phyloP scores from a whole-genome alignment of 768 basidiomycete species.

The Boletus insuetus region DNA sequence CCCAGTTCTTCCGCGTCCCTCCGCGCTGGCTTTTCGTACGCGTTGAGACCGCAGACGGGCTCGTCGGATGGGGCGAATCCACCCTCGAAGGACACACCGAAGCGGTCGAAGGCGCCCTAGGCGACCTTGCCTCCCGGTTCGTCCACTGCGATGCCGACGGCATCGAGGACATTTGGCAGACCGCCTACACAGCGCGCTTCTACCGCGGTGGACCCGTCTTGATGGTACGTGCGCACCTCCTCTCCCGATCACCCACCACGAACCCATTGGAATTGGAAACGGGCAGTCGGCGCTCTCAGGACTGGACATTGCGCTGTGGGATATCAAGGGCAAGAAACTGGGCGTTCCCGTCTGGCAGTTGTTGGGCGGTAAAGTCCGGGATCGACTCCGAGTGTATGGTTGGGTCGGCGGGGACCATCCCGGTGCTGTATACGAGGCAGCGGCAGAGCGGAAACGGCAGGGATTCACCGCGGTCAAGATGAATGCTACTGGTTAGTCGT shows the following conservation, averaged over 20 bases:
- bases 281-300: conserved; percentile 52
- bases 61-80: conserved; percentile 74
- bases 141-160: conserved; percentile 58
- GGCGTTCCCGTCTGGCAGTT: conserved; percentile 65
- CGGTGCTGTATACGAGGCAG: conserved; percentile 47
- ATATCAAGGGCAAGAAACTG: conserved; percentile 76
- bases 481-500: conserved; percentile 54
- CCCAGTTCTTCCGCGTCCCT: conserved; percentile 61
- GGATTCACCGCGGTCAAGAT: conserved; percentile 74
- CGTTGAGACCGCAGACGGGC: conserved; percentile 58
- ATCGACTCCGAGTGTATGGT: conserved; percentile 55
- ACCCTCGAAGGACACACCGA: conserved; percentile 74
- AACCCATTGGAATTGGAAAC: neutral
- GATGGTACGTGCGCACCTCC: conserved; percentile 43
- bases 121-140: conserved; percentile 58
- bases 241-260: neutral
- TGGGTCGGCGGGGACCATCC: conserved; percentile 54
- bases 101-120: conserved; percentile 65
- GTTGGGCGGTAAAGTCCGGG: conserved; percentile 66
- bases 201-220: conserved; percentile 71
- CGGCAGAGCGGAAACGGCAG: conserved; percentile 49
- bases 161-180: conserved; percentile 74
- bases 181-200: conserved; percentile 63
- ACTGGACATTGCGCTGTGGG: conserved; percentile 71
- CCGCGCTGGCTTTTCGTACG: conserved; percentile 74